Evolutionary conservation across 306 rosid species (phyloP), one percentile per base, ranked within the genome.

Genomic region (Ammopiptanthus mongolicus): DNA sequence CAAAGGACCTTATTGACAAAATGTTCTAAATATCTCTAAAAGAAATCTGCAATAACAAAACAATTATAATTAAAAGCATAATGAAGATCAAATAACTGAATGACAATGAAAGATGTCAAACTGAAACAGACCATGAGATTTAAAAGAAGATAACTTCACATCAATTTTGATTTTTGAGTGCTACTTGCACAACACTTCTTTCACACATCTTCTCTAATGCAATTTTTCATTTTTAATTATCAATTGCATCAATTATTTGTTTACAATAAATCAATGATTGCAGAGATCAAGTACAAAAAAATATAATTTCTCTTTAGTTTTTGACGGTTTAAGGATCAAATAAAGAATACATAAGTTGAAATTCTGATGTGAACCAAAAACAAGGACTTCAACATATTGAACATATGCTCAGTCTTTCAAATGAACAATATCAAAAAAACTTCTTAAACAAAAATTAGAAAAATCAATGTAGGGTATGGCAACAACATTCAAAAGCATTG

Each of bases 31-130:
- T 46, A 65, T 59, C 74, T 70, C 75, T 59, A 55, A 1, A 47
- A 73, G 28, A 79, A 65, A 78, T 75, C 90, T 83, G 86, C 63
- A 52, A 14, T 69, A 64, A 63, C 51, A 77, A 81, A 68, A 36
- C 9, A 47, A 66, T 10, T 46, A 75, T 39, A 72, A 55, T 85
- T 29, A 34, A 21, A 83, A 71, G 73, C 33, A 80, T 78, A 63
- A 60, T 31, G 44, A 66, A 59, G 51, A 64, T 4, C 41, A 47
- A 73, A 11, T 46, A 44, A 77, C 81, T 47, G 57, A 60, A 71
- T 28, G 25, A 46, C 57, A 77, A 71, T 25, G 61, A 57, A 71
- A 71, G 36, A 71, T 57, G 46, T 72, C 60, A 56, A 56, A 47
- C 36, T 48, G 60, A 51, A 53, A 13, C 23, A 82, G 47, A 74